These are phyloP conservation scores for Cytospora leucostoma DNA, from an alignment of 2,329 filamentous ascomycete species.

Conservation along the genomic window DNA sequence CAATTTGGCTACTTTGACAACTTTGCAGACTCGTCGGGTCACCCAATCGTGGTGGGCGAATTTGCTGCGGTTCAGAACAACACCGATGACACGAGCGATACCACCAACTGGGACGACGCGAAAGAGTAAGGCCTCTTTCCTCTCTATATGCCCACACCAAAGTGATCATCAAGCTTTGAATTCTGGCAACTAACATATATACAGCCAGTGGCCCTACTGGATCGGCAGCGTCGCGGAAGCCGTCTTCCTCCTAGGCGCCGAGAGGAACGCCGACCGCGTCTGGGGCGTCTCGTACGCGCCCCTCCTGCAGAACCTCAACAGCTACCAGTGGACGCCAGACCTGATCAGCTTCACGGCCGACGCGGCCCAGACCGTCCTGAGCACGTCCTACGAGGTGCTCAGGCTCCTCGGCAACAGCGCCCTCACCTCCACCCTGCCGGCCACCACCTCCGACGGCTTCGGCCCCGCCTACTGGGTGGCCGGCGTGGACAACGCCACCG, in stretches of 20 bases:
- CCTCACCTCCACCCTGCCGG: constrained; percentile 26
- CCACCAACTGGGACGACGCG: constrained; percentile 14
- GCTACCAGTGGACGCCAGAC: constrained; percentile 51
- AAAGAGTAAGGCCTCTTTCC: constrained; percentile 12
- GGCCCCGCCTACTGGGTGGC: constrained; percentile 27
- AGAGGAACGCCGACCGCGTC: constrained; percentile 44
- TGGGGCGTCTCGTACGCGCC: constrained; percentile 22
- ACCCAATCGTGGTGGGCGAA: constrained; percentile 41
- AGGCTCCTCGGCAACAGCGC: constrained; percentile 20
- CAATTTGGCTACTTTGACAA: constrained; percentile 44
- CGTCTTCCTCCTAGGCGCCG: constrained; percentile 55
- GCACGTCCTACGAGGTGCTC: constrained; percentile 26
- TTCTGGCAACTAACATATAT: constrained; percentile 1
- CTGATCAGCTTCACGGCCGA: constrained; percentile 26
- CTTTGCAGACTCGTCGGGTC: constrained; percentile 33
- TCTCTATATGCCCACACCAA: neutral
- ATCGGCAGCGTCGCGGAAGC: constrained; percentile 61
- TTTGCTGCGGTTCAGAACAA: constrained; percentile 40
- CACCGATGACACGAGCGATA: constrained; percentile 29
- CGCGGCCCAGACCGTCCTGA: constrained; percentile 23
- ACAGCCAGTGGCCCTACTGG: constrained; percentile 48
- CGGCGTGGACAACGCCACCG: constrained; percentile 29
- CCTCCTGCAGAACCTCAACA: constrained; percentile 44
- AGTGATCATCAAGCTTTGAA: neutral
- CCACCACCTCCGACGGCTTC: constrained; percentile 10